Evolutionary conservation across 2,329 filamentous ascomycete genomes (phyloP).

Genomic region (Cyphellophora attinorum): DNA sequence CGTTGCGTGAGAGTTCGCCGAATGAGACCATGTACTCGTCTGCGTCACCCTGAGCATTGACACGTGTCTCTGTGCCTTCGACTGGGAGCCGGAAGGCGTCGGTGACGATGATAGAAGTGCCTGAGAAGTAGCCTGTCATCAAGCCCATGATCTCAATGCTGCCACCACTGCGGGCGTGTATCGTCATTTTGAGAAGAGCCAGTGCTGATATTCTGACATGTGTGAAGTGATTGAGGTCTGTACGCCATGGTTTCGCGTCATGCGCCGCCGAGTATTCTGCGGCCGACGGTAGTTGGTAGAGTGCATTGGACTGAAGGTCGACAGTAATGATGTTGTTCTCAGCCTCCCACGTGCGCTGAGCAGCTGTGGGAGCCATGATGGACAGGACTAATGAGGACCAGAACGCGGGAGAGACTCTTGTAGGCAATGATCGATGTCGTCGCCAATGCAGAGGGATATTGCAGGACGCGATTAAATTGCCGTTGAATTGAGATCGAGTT

Average conservation of each 20-base stretch:
- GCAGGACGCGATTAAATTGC: too few relatives aligned
- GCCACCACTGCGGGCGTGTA: slow-evolving; percentile 94
- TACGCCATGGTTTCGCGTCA: slow-evolving; percentile 60
- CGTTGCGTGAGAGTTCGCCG: slow-evolving; percentile 61
- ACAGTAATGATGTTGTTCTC: slow-evolving; percentile 78
- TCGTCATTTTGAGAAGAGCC: slow-evolving; percentile 96
- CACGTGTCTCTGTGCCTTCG: slow-evolving; percentile 94
- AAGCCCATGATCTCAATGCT: slow-evolving; percentile 92
- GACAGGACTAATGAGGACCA: too few relatives aligned
- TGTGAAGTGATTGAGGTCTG: slow-evolving; percentile 81
- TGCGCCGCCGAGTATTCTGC: slow-evolving; percentile 57
- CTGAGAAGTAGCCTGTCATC: slow-evolving; percentile 89
- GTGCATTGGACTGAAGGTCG: slow-evolving; percentile 77
- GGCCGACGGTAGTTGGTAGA: slow-evolving; percentile 68
- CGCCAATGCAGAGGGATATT: too few relatives aligned
- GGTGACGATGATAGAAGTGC: slow-evolving; percentile 77
- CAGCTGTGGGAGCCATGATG: slow-evolving; percentile 24
- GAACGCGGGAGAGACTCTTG: too few relatives aligned
- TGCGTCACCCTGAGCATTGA: slow-evolving; percentile 90
- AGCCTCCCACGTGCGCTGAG: slow-evolving; percentile 47
- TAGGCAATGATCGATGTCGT: too few relatives aligned
- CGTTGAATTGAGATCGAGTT: too few relatives aligned
- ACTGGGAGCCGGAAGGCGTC: slow-evolving; percentile 91
- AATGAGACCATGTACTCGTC: slow-evolving; percentile 96
- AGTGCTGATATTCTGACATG: slow-evolving; percentile 86